These are phyloP conservation scores for Aotearoamyces nothofagi DNA, from an alignment of 2,329 filamentous ascomycete genomes.

Conservation along the genomic window DNA sequence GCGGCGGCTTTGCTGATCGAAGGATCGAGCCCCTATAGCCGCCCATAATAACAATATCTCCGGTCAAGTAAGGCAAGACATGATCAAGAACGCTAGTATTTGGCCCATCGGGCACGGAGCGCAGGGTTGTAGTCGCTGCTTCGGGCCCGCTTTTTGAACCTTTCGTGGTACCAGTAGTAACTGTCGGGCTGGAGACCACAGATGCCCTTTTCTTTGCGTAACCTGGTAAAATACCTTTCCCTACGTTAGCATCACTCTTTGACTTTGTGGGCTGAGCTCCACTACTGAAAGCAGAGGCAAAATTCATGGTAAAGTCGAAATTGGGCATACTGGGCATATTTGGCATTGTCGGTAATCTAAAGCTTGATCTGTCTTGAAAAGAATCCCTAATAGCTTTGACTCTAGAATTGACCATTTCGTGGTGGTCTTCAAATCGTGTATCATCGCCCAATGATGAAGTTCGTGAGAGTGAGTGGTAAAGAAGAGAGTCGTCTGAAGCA, in stretches of 20 bases:
- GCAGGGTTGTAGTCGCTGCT: conserved; percentile 5
- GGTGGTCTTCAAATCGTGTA: conserved; percentile 62
- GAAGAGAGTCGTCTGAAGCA: conserved; percentile 64
- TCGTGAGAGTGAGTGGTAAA: conserved; percentile 61
- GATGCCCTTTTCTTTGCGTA: conserved; percentile 9
- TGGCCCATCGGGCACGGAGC: conserved; percentile 26
- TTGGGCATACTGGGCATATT: conserved; percentile 26
- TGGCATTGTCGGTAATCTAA: conserved; percentile 48
- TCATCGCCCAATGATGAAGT: conserved; percentile 79
- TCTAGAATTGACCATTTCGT: conserved; percentile 75
- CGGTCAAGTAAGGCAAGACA: conserved; percentile 54
- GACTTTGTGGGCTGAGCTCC: conserved; percentile 10
- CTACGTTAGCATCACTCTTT: conserved; percentile 14
- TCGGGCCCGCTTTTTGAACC: conserved; percentile 8
- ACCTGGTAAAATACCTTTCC: conserved; percentile 14
- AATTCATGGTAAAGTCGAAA: conserved; percentile 23
- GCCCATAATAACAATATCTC: conserved; percentile 78
- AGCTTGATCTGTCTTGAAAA: conserved; percentile 63
- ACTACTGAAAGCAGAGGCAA: conserved; percentile 9
- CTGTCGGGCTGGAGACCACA: conserved; percentile 5
- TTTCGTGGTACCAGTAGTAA: conserved; percentile 9
- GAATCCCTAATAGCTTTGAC: conserved; percentile 85
- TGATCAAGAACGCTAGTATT: conserved; percentile 22
- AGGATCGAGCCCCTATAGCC: conserved; percentile 87
- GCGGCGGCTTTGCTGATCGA: conserved; percentile 64